Evolutionary conservation across 768 basidiomycete genomes (phyloP).

Genomic region (Serendipita sp.): DNA sequence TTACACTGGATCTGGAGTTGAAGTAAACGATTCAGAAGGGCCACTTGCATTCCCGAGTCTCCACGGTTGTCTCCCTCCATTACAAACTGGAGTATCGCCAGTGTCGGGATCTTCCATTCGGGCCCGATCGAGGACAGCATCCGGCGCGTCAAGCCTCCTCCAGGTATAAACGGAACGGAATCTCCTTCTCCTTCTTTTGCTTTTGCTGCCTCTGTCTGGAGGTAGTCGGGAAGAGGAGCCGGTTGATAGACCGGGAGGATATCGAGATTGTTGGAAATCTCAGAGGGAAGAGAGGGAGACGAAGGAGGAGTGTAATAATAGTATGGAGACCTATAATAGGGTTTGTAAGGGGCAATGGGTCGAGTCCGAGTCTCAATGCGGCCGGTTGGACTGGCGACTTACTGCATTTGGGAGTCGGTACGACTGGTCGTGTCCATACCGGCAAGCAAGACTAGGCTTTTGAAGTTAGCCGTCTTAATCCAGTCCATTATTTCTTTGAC

Average conservation of each 20-base stretch:
- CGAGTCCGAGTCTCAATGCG: too few species aligned
- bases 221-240: constrained; percentile 23
- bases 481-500: constrained; percentile 41
- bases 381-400: constrained; percentile 14
- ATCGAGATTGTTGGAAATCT: neutral
- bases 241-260: constrained; percentile 35
- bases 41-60: constrained; percentile 30
- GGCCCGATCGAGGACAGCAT: constrained; percentile 31
- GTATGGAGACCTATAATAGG: constrained; percentile 20
- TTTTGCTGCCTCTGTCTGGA: neutral
- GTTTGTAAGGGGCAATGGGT: neutral
- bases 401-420: constrained; percentile 68
- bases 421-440: constrained; percentile 63
- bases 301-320: constrained; percentile 30
- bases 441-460: constrained; percentile 45
- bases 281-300: constrained; percentile 11
- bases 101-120: constrained; percentile 36
- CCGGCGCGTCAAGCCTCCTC: constrained; percentile 55
- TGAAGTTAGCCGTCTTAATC: constrained; percentile 31
- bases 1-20: neutral
- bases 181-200: constrained; percentile 2
- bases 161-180: constrained; percentile 56
- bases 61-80: constrained; percentile 68
- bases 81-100: constrained; percentile 53
- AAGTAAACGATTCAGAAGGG: neutral